phyloP scores from a whole-genome alignment of 2,329 filamentous ascomycete genomes.

The Xylaria arbuscula region DNA sequence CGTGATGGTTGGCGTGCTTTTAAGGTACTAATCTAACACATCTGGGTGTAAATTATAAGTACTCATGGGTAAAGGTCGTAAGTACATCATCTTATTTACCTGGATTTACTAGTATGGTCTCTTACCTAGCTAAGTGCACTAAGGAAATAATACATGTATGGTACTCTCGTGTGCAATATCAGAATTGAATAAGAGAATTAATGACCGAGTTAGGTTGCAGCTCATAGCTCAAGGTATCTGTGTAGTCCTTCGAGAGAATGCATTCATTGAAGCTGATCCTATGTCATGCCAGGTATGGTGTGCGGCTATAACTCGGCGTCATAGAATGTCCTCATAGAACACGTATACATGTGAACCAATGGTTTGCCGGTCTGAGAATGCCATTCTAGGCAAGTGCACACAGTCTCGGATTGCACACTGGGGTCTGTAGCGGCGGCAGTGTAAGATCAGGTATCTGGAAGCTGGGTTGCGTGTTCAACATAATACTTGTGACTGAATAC shows the following conservation, averaged over 20 bases:
- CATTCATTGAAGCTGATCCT: slow-evolving; percentile 7
- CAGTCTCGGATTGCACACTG: slow-evolving; percentile 3
- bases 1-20: slow-evolving; percentile 16
- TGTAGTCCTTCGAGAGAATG: slow-evolving; percentile 14
- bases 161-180: slow-evolving; percentile 13
- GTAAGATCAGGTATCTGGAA: slow-evolving; percentile 4
- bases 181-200: slow-evolving; percentile 1
- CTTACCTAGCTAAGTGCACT: background rate
- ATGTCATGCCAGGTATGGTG: slow-evolving; percentile 13
- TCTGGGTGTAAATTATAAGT: background rate
- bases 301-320: slow-evolving; percentile 25
- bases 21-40: background rate
- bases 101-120: background rate
- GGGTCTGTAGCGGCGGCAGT: background rate
- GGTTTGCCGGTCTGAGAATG: slow-evolving; percentile 1
- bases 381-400: slow-evolving; percentile 13
- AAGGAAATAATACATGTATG: slow-evolving; percentile 7
- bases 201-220: slow-evolving; percentile 20
- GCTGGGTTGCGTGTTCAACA: background rate
- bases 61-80: background rate
- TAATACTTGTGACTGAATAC: slow-evolving; percentile 6
- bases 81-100: background rate
- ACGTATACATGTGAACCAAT: slow-evolving; percentile 16
- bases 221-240: slow-evolving; percentile 1
- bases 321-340: background rate